phyloP scores from a whole-genome alignment of 768 basidiomycete species.

The Agrocybe praecox region DNA sequence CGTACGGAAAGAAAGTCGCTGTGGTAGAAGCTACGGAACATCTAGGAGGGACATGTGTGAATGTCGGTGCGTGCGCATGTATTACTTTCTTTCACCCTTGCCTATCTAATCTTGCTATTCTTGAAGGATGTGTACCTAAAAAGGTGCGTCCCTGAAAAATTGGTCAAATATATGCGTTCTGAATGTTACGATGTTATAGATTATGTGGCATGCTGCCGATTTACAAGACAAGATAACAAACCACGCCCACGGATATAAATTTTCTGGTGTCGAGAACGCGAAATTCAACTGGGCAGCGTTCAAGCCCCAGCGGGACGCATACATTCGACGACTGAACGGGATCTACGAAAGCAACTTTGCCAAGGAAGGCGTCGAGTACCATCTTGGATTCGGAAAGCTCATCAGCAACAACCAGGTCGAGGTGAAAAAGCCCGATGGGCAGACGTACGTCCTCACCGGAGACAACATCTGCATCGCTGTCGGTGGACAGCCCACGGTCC shows the following conservation, averaged over 20 bases:
- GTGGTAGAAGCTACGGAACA: conserved; percentile 75
- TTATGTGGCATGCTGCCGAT: conserved; percentile 98
- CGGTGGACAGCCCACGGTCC: conserved; percentile 83
- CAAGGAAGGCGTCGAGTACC: conserved; percentile 86
- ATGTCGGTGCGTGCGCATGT: conserved; percentile 74
- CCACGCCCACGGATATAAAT: conserved; percentile 74
- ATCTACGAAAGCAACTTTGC: conserved; percentile 91
- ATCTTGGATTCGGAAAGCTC: conserved; percentile 78
- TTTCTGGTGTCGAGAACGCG: conserved; percentile 56
- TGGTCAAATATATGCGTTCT: background rate
- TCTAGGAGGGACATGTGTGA: conserved; percentile 96
- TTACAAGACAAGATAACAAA: conserved; percentile 82
- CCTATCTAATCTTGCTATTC: background rate
- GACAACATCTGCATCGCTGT: conserved; percentile 85
- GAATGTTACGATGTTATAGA: conserved; percentile 41
- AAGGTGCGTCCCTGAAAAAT: conserved; percentile 55
- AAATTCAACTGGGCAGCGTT: conserved; percentile 89
- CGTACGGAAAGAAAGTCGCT: conserved; percentile 92
- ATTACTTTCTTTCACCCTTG: background rate
- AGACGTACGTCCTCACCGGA: conserved; percentile 70
- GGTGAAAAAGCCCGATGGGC: conserved; percentile 69
- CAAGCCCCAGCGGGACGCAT: conserved; percentile 94
- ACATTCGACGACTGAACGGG: conserved; percentile 85
- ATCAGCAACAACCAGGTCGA: conserved; percentile 69
- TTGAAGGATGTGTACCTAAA: conserved; percentile 92